Evolutionary conservation across 768 basidiomycete genomes (phyloP).

Genomic region (Collybiopsis confluens): DNA sequence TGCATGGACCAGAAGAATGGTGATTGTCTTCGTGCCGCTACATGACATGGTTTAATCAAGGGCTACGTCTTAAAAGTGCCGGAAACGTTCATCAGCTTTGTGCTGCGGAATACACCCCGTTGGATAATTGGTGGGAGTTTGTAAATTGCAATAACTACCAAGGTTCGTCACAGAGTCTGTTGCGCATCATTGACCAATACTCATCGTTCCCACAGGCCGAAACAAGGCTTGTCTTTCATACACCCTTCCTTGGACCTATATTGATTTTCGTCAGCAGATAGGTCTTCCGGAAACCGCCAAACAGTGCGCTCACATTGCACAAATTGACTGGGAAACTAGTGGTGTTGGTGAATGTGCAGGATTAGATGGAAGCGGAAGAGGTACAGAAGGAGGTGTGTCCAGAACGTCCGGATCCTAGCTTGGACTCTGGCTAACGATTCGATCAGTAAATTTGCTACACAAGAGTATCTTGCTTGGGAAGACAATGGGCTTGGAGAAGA

Average conservation of each 20-base stretch:
- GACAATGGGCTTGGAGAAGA: conserved; percentile 59
- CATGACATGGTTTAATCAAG: not conserved
- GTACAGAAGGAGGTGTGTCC: conserved; percentile 44
- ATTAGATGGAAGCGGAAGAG: conserved; percentile 57
- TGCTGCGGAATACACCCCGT: conserved; percentile 53
- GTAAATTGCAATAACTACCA: conserved; percentile 76
- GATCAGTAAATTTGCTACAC: conserved; percentile 40
- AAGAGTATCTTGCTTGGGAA: conserved; percentile 48
- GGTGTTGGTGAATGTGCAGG: conserved; percentile 57
- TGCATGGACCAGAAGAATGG: conserved; percentile 75
- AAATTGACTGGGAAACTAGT: conserved; percentile 66
- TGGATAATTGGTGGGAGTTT: conserved; percentile 76
- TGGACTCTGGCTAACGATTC: not conserved
- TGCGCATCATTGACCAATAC: not conserved
- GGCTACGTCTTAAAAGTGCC: conserved; percentile 33
- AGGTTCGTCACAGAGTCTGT: conserved; percentile 40
- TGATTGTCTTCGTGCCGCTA: not conserved
- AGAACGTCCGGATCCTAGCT: not conserved
- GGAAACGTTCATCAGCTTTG: conserved; percentile 91
- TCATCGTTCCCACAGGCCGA: not conserved
- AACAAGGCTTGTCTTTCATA: not conserved
- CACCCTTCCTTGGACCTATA: not conserved
- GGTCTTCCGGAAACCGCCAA: conserved; percentile 62
- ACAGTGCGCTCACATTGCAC: conserved; percentile 58
- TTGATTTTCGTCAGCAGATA: conserved; percentile 29